Base-by-base conservation (phyloP, 139 green algal species). In the Zygnema circumcarinatum region DNA sequence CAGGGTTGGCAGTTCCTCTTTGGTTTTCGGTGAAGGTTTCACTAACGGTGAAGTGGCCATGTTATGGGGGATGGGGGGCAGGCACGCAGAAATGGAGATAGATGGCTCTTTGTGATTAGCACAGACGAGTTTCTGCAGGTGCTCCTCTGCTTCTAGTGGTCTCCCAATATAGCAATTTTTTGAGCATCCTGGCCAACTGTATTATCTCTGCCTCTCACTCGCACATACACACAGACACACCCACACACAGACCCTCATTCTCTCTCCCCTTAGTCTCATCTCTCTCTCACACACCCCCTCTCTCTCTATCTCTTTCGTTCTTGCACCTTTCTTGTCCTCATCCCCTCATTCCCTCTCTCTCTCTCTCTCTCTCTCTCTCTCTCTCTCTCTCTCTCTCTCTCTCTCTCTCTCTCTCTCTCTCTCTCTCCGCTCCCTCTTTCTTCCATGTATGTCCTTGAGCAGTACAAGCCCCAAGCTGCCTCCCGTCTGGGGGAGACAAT, bases 61-160 rank as follows among this genome's bases (percentile, higher is more conserved):
- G n/a, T n/a, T n/a, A n/a, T n/a, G n/a, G n/a, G n/a, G n/a, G n/a
- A n/a, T n/a, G n/a, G 7, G 47, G 7, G 47, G 16, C 69, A 78
- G 69, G 69, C 35, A 29, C 69, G 69, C 35, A 39, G 69, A 78
- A 78, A 78, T 41, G 16, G 16, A 3, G 69, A 78, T 3, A 78
- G 69, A 39, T 78, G 69, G 69, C 7, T 36, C 11, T 78, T 78
- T 42, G 35, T 78, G 11, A 78, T 42, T 11, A 11, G 36, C 16
- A 78, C 69, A 78, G 69, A 78, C 11, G 69, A 78, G 16, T 42
- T 78, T 53, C 69, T 78, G 3, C 69, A 78, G 69, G 47, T 62
- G 47, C 47, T 62, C 16, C 7, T 7, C 47, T 25, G 16, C 47
- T 62, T 62, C 16, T 62, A 25, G 7, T 62, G 47, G 7, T 16